Conservation (phyloP, 371 early-diverging fungal species). For the Syncephalis plumigaleata region DNA sequence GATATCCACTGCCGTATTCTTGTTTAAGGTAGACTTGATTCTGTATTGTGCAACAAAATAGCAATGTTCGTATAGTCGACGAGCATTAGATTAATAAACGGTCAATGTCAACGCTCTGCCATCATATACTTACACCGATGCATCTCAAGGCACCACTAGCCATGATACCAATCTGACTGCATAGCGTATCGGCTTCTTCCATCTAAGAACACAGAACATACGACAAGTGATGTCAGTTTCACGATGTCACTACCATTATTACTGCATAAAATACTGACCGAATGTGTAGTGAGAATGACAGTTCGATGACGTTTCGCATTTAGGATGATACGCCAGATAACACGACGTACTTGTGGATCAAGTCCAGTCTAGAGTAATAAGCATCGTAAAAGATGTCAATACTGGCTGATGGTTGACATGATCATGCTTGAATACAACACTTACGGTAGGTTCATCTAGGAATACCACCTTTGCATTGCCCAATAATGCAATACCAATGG, state of each 20-base stretch:
- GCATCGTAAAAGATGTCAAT: no score
- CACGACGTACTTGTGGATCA: slow-evolving; percentile 45
- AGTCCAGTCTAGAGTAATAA: slow-evolving; percentile 29
- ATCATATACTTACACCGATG: slow-evolving; percentile 30
- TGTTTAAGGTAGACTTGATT: slow-evolving; percentile 35
- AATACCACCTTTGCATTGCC: slow-evolving; percentile 25
- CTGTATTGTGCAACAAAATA: no score
- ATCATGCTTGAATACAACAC: slow-evolving; percentile 2
- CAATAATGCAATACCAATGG: slow-evolving; percentile 26
- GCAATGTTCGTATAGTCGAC: no score
- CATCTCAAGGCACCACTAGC: slow-evolving; percentile 42
- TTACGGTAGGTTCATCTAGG: slow-evolving; percentile 29
- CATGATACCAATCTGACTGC: slow-evolving; percentile 43
- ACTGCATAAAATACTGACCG: slow-evolving; percentile 5
- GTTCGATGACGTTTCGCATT: slow-evolving; percentile 31
- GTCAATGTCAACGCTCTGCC: slow-evolving; percentile 46
- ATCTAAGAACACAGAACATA: slow-evolving; percentile 17
- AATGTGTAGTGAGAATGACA: slow-evolving; percentile 41
- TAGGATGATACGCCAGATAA: slow-evolving; percentile 48
- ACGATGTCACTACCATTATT: no score
- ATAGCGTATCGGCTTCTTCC: slow-evolving; percentile 55
- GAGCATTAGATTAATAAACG: slow-evolving; percentile 48
- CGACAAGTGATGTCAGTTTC: no score
- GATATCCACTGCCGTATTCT: slow-evolving; percentile 50
- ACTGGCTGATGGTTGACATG: no score